Conservation (phyloP, 2,329 filamentous ascomycete genomes). For the Passalora sequoiae region DNA sequence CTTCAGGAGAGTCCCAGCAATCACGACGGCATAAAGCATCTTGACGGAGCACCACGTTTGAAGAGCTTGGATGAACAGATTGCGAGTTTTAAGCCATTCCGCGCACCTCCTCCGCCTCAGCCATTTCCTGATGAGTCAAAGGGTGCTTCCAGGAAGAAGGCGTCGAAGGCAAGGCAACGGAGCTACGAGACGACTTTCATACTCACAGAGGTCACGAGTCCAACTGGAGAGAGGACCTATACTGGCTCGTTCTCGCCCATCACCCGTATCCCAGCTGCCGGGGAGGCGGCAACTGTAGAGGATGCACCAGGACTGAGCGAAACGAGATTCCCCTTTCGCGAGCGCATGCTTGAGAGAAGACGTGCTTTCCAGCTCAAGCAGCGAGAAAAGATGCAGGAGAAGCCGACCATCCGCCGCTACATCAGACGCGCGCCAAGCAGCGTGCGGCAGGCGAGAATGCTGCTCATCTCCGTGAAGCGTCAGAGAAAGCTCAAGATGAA, state of each 20-base stretch:
- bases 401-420: slow-evolving; percentile 4
- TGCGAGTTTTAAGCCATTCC: slow-evolving; percentile 63
- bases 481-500: slow-evolving; percentile 98
- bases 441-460: slow-evolving; percentile 49
- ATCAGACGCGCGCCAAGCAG: slow-evolving; percentile 21
- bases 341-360: slow-evolving; percentile 64
- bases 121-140: slow-evolving; percentile 39
- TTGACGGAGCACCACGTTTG: slow-evolving; percentile 26
- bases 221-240: slow-evolving; percentile 49
- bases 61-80: slow-evolving; percentile 40
- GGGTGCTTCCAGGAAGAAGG: slow-evolving; percentile 15
- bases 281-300: slow-evolving; percentile 30
- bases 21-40: slow-evolving; percentile 29
- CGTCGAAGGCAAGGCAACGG: slow-evolving; percentile 17
- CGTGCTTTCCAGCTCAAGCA: slow-evolving; percentile 43
- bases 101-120: slow-evolving; percentile 73
- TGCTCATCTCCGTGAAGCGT: slow-evolving; percentile 83
- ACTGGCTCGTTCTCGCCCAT: slow-evolving; percentile 49
- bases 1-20: slow-evolving; percentile 33
- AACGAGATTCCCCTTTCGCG: slow-evolving; percentile 53
- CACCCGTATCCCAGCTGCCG: slow-evolving; percentile 36
- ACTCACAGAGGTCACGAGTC: slow-evolving; percentile 50
- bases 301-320: slow-evolving; percentile 8
- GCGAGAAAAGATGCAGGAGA: slow-evolving; percentile 15
- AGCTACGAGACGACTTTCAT: slow-evolving; percentile 47